Evolutionary conservation across 306 rosid genomes (phyloP).

Genomic region (Phaseolus lunatus): DNA sequence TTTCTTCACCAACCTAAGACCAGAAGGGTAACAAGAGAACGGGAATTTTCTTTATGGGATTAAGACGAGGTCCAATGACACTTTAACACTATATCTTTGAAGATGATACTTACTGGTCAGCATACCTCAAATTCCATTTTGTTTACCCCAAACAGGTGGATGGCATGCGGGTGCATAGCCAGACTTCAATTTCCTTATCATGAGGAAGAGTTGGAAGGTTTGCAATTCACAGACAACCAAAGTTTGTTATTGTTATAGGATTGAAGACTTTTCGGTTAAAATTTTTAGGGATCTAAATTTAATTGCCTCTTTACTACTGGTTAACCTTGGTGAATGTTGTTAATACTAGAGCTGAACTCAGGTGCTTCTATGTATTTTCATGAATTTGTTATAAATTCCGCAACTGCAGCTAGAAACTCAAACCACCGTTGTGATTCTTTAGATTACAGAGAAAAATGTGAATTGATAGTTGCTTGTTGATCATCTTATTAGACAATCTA

Average conservation of each 20-base stretch:
- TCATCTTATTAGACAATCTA: neutral
- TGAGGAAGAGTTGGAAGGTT: no score
- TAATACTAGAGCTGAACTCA: slow-evolving; percentile 25
- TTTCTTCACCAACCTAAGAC: slow-evolving; percentile 66
- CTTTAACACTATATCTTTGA: neutral
- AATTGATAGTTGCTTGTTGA: slow-evolving; percentile 10
- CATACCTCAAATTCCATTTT: slow-evolving; percentile 17
- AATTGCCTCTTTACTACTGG: neutral
- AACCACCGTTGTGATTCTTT: no score
- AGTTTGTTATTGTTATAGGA: slow-evolving; percentile 7
- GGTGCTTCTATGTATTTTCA: neutral
- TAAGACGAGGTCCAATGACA: slow-evolving; percentile 43
- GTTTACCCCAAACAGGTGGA: slow-evolving; percentile 30
- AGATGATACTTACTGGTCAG: neutral
- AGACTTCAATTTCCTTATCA: neutral
- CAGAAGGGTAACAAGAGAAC: slow-evolving; percentile 68
- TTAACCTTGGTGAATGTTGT: slow-evolving; percentile 11
- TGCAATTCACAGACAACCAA: neutral
- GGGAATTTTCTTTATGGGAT: slow-evolving; percentile 85
- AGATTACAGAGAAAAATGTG: no score
- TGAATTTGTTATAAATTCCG: neutral
- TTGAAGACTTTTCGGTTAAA: slow-evolving; percentile 9
- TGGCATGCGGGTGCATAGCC: slow-evolving; percentile 14
- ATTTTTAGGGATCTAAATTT: slow-evolving; percentile 23
- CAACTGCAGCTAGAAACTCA: slow-evolving; percentile 15